Evolutionary conservation across 371 early-diverging fungal species (phyloP), one percentile per base, ranked within the genome.

Genomic region (Mucor ambiguus): DNA sequence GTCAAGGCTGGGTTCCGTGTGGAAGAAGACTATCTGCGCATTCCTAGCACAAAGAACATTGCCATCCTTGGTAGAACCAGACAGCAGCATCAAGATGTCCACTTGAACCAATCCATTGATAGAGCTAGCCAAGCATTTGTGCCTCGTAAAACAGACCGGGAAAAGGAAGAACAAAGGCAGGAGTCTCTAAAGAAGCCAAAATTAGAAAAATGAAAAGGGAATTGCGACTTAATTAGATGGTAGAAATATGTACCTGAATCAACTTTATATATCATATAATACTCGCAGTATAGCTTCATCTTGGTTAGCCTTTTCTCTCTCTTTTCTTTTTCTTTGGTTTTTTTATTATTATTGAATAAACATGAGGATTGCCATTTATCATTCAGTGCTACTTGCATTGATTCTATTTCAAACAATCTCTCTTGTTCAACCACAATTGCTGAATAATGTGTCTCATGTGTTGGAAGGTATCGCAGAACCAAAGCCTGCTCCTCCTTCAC

Each of bases 21-120:
- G 0, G 88, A 91, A 65, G 77, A 79, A 58, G 96, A 96, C 68
- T 81, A 81, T 59, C 68, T 96, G 48, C 76, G 96, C 32, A 96
- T 96, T 12, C 96, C 96, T 5, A 91, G 92, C 35, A 95, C 96
- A n/a, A 93, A 93, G 64, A 95, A 96, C 58, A 81, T 93, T 66
- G 91, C 92, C 1, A 70, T 93, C 3, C 77, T 95, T 24, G 95
- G 93, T 9, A 68, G 86, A 72, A 67, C 60, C 3, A 61, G 37
- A 11, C 61, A 67, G 60, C 5, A 52, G 26, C 24, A 10, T 26
- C 37, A 69, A 32, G 44, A 58, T 30, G 35, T n/a, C 22, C 18
- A 28, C 22, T 32, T 64, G 3, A 22, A 16, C 10, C 38, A 61
- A 52, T 59, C 66, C 38, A 62, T 76, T 32, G 67, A 70, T 48